Conservation (phyloP, 176 grass and related monocot species). For the Calamus simplicifolius region DNA sequence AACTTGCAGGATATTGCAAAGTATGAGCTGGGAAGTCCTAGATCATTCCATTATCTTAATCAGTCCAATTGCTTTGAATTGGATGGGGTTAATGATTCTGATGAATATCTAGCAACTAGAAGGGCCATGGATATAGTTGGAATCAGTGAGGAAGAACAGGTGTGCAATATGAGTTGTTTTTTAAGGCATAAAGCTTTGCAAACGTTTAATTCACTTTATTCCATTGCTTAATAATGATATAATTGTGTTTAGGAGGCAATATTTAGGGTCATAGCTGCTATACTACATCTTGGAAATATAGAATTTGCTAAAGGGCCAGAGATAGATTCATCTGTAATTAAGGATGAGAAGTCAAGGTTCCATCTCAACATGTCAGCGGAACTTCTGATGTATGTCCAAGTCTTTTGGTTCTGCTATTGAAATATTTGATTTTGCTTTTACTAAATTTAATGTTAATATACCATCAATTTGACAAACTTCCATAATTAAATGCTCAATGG, state of each 20-base stretch:
- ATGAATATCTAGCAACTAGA: conserved; percentile 98
- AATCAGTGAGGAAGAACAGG: conserved; percentile 94
- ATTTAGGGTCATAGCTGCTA: conserved; percentile 92
- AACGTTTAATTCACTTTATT: too few relatives aligned
- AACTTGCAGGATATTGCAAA: conserved; percentile 55
- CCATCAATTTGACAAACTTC: too few relatives aligned
- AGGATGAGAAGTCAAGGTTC: conserved; percentile 89
- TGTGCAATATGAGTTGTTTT: conserved; percentile 16
- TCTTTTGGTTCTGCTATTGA: conserved; percentile 4
- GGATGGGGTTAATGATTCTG: conserved; percentile 87
- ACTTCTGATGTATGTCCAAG: conserved; percentile 67
- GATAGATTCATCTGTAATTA: conserved; percentile 89
- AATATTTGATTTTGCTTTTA: too few relatives aligned
- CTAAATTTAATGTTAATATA: too few relatives aligned
- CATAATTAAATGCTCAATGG: conserved; percentile 22
- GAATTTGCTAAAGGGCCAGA: conserved; percentile 91
- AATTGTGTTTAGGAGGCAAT: conserved; percentile 73
- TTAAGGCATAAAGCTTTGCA: neutral
- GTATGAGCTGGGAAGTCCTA: conserved; percentile 73
- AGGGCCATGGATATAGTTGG: conserved; percentile 99
- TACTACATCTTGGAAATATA: conserved; percentile 99
- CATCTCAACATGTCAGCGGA: conserved; percentile 80
- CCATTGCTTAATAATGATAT: neutral
- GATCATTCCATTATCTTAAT: conserved; percentile 87
- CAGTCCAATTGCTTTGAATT: conserved; percentile 93